A percentile compares a stretch with the other conserved stretches of the same genome.
Evolutionary conservation across 352 stramenopile genomes (phyloP).

Genomic region (Nothophytophthora sp.): DNA sequence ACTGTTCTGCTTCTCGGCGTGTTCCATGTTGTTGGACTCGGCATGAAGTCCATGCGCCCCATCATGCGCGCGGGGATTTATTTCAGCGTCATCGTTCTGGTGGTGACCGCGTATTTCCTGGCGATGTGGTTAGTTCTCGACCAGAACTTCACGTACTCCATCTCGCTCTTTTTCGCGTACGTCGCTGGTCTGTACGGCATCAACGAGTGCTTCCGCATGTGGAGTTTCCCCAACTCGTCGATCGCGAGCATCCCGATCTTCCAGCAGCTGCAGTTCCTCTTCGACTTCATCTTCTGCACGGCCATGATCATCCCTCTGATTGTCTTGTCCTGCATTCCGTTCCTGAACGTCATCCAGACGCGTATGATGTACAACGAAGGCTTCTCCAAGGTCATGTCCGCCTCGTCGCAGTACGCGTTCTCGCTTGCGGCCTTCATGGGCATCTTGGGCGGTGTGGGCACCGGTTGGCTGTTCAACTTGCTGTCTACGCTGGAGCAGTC

Average conservation of each 20-base stretch:
- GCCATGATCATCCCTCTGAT: constrained; percentile 67
- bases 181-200: constrained; percentile 62
- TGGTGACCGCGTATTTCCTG: constrained; percentile 53
- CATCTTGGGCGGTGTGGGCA: constrained; percentile 54
- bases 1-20: constrained; percentile 56
- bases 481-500: constrained; percentile 66
- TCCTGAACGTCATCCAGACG: constrained; percentile 81
- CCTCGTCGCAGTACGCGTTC: constrained; percentile 78
- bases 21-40: constrained; percentile 40
- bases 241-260: constrained; percentile 58
- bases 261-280: constrained; percentile 79
- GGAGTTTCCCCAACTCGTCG: constrained; percentile 58
- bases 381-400: constrained; percentile 81
- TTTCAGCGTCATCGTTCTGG: constrained; percentile 25
- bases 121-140: constrained; percentile 39
- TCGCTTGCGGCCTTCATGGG: constrained; percentile 71
- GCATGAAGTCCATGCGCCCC: constrained; percentile 43
- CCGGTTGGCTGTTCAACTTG: constrained; percentile 71
- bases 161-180: constrained; percentile 72
- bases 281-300: constrained; percentile 76
- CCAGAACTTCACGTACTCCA: constrained; percentile 37
- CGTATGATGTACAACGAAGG: constrained; percentile 90
- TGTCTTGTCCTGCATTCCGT: constrained; percentile 70
- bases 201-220: constrained; percentile 78
- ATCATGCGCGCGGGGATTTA: constrained; percentile 54